These are phyloP conservation scores for Exophiala spinifera DNA, from an alignment of 2,329 filamentous ascomycete species.

Conservation along the genomic window DNA sequence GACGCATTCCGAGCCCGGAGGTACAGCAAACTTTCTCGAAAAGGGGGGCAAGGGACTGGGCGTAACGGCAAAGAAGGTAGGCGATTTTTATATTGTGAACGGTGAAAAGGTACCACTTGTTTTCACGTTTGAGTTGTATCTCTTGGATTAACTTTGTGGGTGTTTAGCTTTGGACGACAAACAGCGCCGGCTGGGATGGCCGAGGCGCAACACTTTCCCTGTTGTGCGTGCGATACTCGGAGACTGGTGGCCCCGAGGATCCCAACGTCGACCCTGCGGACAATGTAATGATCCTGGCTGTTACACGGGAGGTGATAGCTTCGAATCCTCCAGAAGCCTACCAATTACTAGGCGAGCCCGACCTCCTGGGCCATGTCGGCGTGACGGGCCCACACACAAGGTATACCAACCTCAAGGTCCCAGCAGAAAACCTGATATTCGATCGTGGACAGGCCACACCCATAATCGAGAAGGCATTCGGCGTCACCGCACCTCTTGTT, in stretches of 20 bases:
- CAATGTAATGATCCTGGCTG: constrained; percentile 48
- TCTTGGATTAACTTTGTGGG: background rate
- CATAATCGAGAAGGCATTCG: constrained; percentile 45
- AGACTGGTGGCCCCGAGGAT: constrained; percentile 17
- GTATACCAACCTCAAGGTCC: constrained; percentile 49
- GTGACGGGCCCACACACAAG: constrained; percentile 49
- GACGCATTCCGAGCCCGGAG: constrained; percentile 51
- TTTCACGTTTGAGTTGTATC: background rate
- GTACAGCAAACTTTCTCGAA: constrained; percentile 53
- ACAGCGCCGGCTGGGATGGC: constrained; percentile 54
- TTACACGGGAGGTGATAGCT: constrained; percentile 48
- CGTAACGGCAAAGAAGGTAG: constrained; percentile 49
- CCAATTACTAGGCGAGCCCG: constrained; percentile 45
- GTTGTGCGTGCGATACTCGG: constrained; percentile 48
- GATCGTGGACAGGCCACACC: constrained; percentile 42
- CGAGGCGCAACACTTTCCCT: constrained; percentile 52
- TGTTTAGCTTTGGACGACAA: constrained; percentile 52
- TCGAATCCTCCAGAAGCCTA: constrained; percentile 44
- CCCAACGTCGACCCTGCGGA: constrained; percentile 32
- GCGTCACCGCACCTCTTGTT: constrained; percentile 47
- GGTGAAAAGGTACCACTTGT: constrained; percentile 48
- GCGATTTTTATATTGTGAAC: constrained; percentile 51
- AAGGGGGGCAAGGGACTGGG: constrained; percentile 47
- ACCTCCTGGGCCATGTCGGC: constrained; percentile 48
- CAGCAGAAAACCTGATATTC: constrained; percentile 47